phyloP scores from a whole-genome alignment of 805 yeast genomes.

The Kodamaea restingae region DNA sequence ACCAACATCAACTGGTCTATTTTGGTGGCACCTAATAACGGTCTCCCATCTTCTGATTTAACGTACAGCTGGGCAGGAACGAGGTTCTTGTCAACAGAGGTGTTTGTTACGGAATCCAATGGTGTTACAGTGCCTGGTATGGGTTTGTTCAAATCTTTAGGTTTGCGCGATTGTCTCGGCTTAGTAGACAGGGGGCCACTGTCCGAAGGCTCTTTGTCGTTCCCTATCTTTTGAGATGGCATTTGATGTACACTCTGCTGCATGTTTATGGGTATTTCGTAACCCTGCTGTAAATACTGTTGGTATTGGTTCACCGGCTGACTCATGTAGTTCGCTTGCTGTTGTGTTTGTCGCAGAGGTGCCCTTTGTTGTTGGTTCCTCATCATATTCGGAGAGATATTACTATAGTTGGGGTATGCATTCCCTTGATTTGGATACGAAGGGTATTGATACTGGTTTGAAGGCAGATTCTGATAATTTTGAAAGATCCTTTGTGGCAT shows the following conservation, averaged over 20 bases:
- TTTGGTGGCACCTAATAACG: slow-evolving; percentile 78
- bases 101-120: slow-evolving; percentile 3
- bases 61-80: slow-evolving; percentile 46
- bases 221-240: slow-evolving; percentile 4
- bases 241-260: slow-evolving; percentile 6
- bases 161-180: slow-evolving; percentile 2
- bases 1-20: slow-evolving; percentile 89
- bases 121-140: slow-evolving; percentile 7
- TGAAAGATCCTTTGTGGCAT: slow-evolving; percentile 12
- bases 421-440: slow-evolving; percentile 10
- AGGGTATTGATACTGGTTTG: slow-evolving; percentile 13
- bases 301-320: slow-evolving; percentile 5
- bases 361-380: slow-evolving; percentile 6
- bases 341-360: slow-evolving; percentile 12
- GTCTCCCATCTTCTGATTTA: slow-evolving; percentile 59
- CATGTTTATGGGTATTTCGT: slow-evolving; percentile 4
- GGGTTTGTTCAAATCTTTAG: slow-evolving; percentile 4
- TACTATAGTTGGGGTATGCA: slow-evolving; percentile 6
- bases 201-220: slow-evolving; percentile 4
- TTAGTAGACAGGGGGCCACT: slow-evolving; percentile 1
- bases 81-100: slow-evolving; percentile 20
- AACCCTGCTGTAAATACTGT: slow-evolving; percentile 7
- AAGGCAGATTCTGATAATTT: slow-evolving; percentile 13
- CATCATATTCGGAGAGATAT: slow-evolving; percentile 12
- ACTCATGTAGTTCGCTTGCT: slow-evolving; percentile 3